These are phyloP conservation scores for Phoma sp. DNA, from an alignment of 2,329 filamentous ascomycete genomes.

Conservation along the genomic window DNA sequence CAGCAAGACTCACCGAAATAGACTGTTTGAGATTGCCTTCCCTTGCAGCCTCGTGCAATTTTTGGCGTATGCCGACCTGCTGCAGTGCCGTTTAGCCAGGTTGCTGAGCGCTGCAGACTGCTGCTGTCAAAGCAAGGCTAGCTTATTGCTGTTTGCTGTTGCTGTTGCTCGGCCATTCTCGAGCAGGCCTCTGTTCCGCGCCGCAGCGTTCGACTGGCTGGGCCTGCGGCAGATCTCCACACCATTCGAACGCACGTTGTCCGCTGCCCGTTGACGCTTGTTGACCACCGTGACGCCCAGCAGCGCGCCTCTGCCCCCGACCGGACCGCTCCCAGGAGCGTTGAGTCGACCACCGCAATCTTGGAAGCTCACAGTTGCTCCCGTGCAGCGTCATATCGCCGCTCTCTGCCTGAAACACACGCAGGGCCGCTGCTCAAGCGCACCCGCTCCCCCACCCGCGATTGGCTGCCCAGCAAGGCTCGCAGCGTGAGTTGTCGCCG, in stretches of 20 bases:
- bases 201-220: slow-evolving; percentile 11
- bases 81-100: slow-evolving; percentile 6
- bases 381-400: neutral
- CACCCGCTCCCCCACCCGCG: neutral
- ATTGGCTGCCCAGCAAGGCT: slow-evolving; percentile 17
- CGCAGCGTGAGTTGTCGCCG: slow-evolving; percentile 13
- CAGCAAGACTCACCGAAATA: neutral
- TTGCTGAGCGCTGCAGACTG: neutral
- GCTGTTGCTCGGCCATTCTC: neutral
- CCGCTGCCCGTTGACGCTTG: slow-evolving; percentile 13
- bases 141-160: neutral
- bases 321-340: slow-evolving; percentile 8
- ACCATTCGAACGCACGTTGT: slow-evolving; percentile 20
- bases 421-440: slow-evolving; percentile 10
- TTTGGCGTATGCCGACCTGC: neutral
- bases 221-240: slow-evolving; percentile 10
- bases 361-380: neutral
- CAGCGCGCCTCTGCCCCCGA: slow-evolving; percentile 8
- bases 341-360: neutral
- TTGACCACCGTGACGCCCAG: slow-evolving; percentile 11
- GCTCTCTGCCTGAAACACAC: slow-evolving; percentile 12
- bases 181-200: neutral
- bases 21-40: slow-evolving; percentile 4
- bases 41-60: slow-evolving; percentile 14
- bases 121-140: neutral